phyloP scores from a whole-genome alignment of 2,329 filamentous ascomycete genomes.

The Epichloe amarillans region DNA sequence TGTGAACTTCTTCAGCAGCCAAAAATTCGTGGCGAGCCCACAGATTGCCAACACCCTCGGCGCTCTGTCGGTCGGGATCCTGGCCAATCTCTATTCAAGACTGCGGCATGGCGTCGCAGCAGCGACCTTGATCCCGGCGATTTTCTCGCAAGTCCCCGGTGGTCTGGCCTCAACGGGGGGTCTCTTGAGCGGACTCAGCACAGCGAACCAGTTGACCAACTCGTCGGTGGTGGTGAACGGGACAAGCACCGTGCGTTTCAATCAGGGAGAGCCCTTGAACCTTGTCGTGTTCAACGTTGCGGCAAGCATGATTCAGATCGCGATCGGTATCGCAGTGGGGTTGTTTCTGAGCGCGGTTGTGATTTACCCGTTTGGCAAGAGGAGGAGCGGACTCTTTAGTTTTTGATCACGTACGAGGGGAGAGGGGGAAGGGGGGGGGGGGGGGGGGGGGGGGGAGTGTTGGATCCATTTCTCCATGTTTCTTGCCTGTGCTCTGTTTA shows the following conservation, averaged over 20 bases:
- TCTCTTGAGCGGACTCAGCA: slow-evolving; percentile 29
- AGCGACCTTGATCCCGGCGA: slow-evolving; percentile 32
- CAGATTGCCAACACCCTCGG: slow-evolving; percentile 68
- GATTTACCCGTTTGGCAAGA: slow-evolving; percentile 36
- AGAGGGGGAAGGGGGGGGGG: no score
- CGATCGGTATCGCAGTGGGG: slow-evolving; percentile 37
- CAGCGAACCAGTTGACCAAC: slow-evolving; percentile 30
- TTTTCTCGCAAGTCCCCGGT: slow-evolving; percentile 35
- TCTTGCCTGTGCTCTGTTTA: background rate
- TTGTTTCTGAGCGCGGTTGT: slow-evolving; percentile 35
- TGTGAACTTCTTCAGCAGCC: slow-evolving; percentile 59
- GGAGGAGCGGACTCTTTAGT: slow-evolving; percentile 35
- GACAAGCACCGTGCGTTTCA: slow-evolving; percentile 16
- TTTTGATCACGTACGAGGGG: slow-evolving; percentile 17
- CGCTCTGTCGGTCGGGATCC: slow-evolving; percentile 60
- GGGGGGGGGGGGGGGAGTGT: no score
- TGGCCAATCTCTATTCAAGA: slow-evolving; percentile 66
- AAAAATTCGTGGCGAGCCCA: slow-evolving; percentile 52
- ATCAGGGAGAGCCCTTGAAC: slow-evolving; percentile 14
- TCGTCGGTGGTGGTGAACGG: slow-evolving; percentile 21
- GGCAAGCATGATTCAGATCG: slow-evolving; percentile 38
- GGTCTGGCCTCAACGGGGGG: slow-evolving; percentile 33
- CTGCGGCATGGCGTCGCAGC: slow-evolving; percentile 37
- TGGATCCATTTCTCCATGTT: no score
- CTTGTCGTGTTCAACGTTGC: slow-evolving; percentile 31